phyloP scores from a whole-genome alignment of 1,284 basidiomycete species.

The Rhodotorula sp. region DNA sequence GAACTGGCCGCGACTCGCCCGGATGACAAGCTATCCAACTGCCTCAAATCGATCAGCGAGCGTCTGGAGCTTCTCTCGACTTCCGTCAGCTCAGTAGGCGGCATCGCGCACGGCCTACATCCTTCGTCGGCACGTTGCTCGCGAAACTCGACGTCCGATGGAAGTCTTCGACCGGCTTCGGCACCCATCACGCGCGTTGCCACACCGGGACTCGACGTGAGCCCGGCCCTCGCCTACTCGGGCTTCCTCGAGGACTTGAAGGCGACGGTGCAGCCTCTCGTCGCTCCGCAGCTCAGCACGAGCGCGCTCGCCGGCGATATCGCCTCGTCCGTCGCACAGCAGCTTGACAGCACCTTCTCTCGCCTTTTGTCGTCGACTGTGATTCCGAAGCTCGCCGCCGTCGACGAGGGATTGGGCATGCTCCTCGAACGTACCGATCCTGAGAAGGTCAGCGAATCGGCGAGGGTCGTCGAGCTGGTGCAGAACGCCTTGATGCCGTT shows the following conservation, averaged over 20 bases:
- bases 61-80: not conserved
- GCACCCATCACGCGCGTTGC: not conserved
- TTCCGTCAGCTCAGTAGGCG: not conserved
- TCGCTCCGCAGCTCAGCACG: not conserved
- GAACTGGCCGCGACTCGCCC: slow-evolving; percentile 10
- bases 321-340: not conserved
- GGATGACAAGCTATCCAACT: not conserved
- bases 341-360: not conserved
- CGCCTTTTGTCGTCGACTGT: not conserved
- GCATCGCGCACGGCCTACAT: not conserved
- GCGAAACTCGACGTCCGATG: not conserved
- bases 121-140: not conserved
- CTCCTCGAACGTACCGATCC: not conserved
- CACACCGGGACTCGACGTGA: not conserved
- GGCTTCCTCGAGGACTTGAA: slow-evolving; percentile 16
- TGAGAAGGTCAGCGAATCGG: not conserved
- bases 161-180: not conserved
- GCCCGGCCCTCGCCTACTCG: not conserved
- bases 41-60: not conserved
- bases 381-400: not conserved
- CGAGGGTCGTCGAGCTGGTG: too few species aligned
- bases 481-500: not conserved
- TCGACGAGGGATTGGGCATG: not conserved
- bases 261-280: slow-evolving; percentile 8
- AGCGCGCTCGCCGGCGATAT: not conserved